Percentiles rank a stretch among this genome's conserved stretches.
These are phyloP conservation scores for Cyamopsis tetragonoloba DNA, from an alignment of 306 rosid species.

Conservation along the genomic window DNA sequence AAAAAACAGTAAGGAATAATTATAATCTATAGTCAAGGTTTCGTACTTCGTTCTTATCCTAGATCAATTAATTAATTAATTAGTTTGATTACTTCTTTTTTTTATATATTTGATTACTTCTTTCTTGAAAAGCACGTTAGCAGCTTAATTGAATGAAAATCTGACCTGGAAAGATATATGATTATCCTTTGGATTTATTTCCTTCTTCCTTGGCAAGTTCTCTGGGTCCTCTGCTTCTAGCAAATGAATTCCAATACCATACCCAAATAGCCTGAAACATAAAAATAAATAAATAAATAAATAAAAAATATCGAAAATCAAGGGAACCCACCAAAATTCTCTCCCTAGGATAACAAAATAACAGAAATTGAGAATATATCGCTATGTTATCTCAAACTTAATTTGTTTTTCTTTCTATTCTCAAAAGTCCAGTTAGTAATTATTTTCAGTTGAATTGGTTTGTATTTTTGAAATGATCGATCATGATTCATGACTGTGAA, in stretches of 20 bases:
- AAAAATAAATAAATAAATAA: no score
- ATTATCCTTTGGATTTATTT: conserved; percentile 90
- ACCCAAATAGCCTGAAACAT: conserved; percentile 65
- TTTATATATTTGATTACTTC: no score
- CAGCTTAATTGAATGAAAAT: background rate
- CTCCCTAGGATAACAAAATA: background rate
- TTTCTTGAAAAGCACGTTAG: no score
- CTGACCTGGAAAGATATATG: conserved; percentile 91
- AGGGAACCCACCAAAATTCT: background rate
- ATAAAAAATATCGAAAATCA: no score
- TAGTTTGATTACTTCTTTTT: no score
- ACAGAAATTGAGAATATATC: background rate
- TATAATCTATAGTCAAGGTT: no score
- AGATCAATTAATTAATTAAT: background rate
- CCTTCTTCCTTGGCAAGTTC: conserved; percentile 49
- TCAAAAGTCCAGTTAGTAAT: no score
- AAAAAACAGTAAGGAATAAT: no score
- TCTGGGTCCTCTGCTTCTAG: conserved; percentile 67
- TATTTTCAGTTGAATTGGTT: background rate
- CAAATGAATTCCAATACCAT: conserved; percentile 86
- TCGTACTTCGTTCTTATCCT: background rate
- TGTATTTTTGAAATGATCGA: background rate
- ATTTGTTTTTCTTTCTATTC: background rate
- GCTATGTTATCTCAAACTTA: background rate
- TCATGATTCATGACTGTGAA: background rate